phyloP scores from a whole-genome alignment of 306 rosid genomes.

The Fagus crenata region DNA sequence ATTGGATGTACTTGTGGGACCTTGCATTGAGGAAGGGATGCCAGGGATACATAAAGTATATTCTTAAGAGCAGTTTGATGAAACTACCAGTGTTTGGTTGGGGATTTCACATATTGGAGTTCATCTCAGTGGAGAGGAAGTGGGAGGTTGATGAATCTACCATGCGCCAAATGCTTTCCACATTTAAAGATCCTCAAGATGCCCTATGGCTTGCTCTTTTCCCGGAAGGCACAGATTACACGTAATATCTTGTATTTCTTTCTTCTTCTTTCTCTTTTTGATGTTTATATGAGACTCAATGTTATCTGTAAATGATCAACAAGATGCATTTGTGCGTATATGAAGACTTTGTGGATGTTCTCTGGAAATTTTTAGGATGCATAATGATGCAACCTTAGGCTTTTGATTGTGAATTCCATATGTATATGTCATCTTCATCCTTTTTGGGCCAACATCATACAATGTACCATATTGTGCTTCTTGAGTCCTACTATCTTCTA shows the following conservation, averaged over 20 bases:
- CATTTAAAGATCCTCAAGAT: constrained; percentile 61
- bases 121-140: constrained; percentile 74
- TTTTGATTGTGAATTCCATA: not conserved
- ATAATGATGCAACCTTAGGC: not conserved
- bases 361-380: constrained; percentile 1
- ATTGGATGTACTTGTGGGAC: constrained; percentile 94
- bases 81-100: constrained; percentile 80
- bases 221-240: constrained; percentile 89
- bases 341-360: not conserved
- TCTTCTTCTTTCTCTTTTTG: constrained; percentile 3
- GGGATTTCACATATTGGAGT: constrained; percentile 78
- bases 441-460: not conserved
- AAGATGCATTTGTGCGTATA: not conserved
- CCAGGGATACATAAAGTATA: constrained; percentile 64
- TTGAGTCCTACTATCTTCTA: not conserved
- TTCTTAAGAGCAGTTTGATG: constrained; percentile 80
- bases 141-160: constrained; percentile 67
- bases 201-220: constrained; percentile 87
- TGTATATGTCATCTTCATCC: constrained; percentile 1
- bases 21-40: constrained; percentile 72
- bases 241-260: constrained; percentile 42
- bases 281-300: constrained; percentile 1
- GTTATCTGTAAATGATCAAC: constrained; percentile 13
- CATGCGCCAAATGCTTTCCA: constrained; percentile 68
- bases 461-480: not conserved